Base-by-base conservation (phyloP, 441 rosid species). In the Sinapis alba region DNA sequence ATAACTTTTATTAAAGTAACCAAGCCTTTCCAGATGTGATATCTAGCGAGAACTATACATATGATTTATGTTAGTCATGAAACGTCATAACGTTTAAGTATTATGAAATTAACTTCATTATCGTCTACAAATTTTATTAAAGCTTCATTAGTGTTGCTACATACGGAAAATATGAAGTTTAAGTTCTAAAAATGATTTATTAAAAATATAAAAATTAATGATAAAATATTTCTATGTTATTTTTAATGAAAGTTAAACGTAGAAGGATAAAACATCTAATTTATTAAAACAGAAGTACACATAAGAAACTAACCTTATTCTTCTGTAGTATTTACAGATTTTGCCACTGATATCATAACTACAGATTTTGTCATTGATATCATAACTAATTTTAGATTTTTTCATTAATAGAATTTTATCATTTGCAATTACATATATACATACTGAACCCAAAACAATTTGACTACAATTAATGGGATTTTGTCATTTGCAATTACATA, bases 1-100 rank as follows among this genome's bases (percentile, higher is more conserved):
- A n/a, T 43, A 43, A 43, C 51, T 63, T 56, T 43, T 34, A 9
- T 47, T 47, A 13, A 71, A 77, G 67, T 23, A 71, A 23, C 26
- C n/a, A 53, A 1, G 11, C 53, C 24, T 19, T 62, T 69, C 69
- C 74, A 71, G 62, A 12, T 43, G 30, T 45, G n/a, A 2, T 43
- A 45, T 57, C 0, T 3, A 32, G 6, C 0, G 1, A 43, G 65
- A 28, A 75, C 27, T 76, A 57, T 70, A 54, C 75, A 9, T 45
- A 75, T 28, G 24, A 62, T 70, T 70, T 62, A 3, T 0, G 18
- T 9, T 3, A 12, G 2, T 13, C 0, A 3, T 9, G 19, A 61
- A 75, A 68, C 74, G 63, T 62, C 73, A 59, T 20, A 65, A n/a
- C 71, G 24, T 74, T 28, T 28, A 30, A n/a, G 16, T 6, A 5